Percentiles rank a stretch among this genome's conserved stretches.
Evolutionary conservation across 352 stramenopile genomes (phyloP).

Genomic region (Phytopythium aichiense): DNA sequence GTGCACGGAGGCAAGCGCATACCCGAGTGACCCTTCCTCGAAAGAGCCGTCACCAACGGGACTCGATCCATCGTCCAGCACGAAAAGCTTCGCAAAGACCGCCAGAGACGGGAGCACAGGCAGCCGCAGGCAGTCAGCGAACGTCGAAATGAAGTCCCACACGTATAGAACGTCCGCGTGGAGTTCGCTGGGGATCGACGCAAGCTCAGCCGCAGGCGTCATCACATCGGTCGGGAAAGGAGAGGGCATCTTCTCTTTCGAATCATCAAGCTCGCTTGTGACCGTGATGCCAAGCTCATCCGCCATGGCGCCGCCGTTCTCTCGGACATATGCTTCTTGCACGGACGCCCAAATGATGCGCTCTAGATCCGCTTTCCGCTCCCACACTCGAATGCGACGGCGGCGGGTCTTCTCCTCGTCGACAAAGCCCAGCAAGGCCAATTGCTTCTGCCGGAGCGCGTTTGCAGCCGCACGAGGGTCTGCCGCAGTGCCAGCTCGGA

Average conservation of each 20-base stretch:
- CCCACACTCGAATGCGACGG: slow-evolving; percentile 47
- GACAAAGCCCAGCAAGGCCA: slow-evolving; percentile 66
- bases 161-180: slow-evolving; percentile 64
- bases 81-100: slow-evolving; percentile 49
- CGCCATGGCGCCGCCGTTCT: background rate
- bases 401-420: slow-evolving; percentile 60
- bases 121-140: slow-evolving; percentile 58
- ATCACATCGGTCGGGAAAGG: slow-evolving; percentile 35
- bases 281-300: background rate
- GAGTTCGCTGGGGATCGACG: slow-evolving; percentile 31
- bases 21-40: slow-evolving; percentile 47
- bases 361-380: slow-evolving; percentile 50
- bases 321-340: slow-evolving; percentile 31
- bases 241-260: background rate
- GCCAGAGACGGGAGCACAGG: slow-evolving; percentile 43
- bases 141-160: slow-evolving; percentile 76
- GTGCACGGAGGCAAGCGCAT: slow-evolving; percentile 48
- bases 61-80: slow-evolving; percentile 37
- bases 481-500: background rate
- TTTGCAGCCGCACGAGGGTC: slow-evolving; percentile 12
- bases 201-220: slow-evolving; percentile 30
- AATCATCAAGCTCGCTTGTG: background rate
- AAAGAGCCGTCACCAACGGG: slow-evolving; percentile 41
- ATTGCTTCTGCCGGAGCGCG: slow-evolving; percentile 40
- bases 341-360: slow-evolving; percentile 49